Base-by-base conservation (phyloP, 805 yeast genomes). In the Debaryomyces prosopidis region DNA sequence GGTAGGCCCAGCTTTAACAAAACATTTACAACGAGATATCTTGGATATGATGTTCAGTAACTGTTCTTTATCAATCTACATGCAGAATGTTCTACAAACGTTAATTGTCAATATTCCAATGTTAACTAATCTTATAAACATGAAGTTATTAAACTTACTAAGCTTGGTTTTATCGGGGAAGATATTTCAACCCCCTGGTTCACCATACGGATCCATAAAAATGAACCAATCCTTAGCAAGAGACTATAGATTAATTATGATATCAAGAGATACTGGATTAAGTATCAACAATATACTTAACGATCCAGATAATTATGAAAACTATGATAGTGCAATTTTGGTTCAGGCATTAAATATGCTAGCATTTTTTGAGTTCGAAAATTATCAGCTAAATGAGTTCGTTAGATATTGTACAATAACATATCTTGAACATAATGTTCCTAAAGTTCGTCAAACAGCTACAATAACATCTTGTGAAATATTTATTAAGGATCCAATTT, bases 1-100 rank as follows among this genome's bases (percentile, higher is more conserved):
- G 0, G 89, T 92, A 12, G 97, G 97, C 0, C 95, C 96, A 10
- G 96, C 96, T 0, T 71, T 92, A 45, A 88, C 97, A 0, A 94
- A 92, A 59, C 90, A 89, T 60, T 69, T 94, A 44, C 91, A 89
- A 51, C 79, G 85, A 49, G 96, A 89, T 56, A 76, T 92, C 17
- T 68, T 92, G 42, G 91, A 86, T 52, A 75, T 87, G 66, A 79
- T 92, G 68, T 76, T 92, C 54, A 66, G 70, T 30, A 79, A 84
- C 39, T 89, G 96, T 49, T 87, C 96, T 0, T 75, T 92, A 43
- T 85, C 89, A n/a, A 85, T 82, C 52, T 85, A 87, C 50, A 82
- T 92, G 82, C 84, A 89, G 58, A 82, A 82, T 47, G 86, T 94
- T 11, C 62, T 92, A 27, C 76, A 80, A 47, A 79, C 82, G 2